A percentile compares a stretch with the other conserved stretches of the same genome.
These are phyloP conservation scores for Pseudozyma thailandica DNA, from an alignment of 1,284 basidiomycete species.

Conservation along the genomic window DNA sequence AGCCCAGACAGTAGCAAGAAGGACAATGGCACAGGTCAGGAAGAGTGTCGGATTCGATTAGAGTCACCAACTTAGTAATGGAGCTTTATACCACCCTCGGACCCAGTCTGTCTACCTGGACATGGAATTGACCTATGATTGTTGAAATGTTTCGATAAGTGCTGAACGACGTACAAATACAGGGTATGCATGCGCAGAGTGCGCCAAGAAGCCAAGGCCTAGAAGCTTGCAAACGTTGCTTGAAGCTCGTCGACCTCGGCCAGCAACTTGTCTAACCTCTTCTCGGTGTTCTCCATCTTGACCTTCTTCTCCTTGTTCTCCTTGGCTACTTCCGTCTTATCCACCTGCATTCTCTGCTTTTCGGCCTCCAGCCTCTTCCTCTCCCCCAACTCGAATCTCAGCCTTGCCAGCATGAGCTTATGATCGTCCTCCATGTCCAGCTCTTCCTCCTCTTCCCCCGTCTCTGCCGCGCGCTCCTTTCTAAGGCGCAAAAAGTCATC, in stretches of 20 bases:
- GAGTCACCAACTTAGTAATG: background rate
- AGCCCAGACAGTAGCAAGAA: constrained; percentile 75
- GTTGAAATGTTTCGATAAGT: background rate
- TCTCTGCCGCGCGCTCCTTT: background rate
- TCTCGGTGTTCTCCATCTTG: constrained; percentile 37
- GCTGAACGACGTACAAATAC: constrained; percentile 20
- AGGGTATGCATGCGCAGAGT: constrained; percentile 33
- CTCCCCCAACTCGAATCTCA: constrained; percentile 41
- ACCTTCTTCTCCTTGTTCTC: constrained; percentile 48
- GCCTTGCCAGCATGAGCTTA: constrained; percentile 34
- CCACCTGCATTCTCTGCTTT: constrained; percentile 30
- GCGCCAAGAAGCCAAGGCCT: too few relatives aligned
- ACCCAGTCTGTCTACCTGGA: background rate
- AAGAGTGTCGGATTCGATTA: constrained; percentile 74
- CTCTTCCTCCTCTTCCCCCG: constrained; percentile 9
- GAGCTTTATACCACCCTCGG: background rate
- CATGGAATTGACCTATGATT: background rate
- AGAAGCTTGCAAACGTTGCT: constrained; percentile 31
- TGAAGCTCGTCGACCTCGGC: constrained; percentile 21
- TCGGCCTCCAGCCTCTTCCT: constrained; percentile 33
- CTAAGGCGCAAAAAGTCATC: constrained; percentile 23
- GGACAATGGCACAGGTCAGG: constrained; percentile 78
- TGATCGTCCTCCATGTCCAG: constrained; percentile 18
- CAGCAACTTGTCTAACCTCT: constrained; percentile 24
- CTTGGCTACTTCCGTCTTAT: constrained; percentile 32